Base-by-base conservation (phyloP, 345 rosid genomes). In the Carallia pectinifolia region DNA sequence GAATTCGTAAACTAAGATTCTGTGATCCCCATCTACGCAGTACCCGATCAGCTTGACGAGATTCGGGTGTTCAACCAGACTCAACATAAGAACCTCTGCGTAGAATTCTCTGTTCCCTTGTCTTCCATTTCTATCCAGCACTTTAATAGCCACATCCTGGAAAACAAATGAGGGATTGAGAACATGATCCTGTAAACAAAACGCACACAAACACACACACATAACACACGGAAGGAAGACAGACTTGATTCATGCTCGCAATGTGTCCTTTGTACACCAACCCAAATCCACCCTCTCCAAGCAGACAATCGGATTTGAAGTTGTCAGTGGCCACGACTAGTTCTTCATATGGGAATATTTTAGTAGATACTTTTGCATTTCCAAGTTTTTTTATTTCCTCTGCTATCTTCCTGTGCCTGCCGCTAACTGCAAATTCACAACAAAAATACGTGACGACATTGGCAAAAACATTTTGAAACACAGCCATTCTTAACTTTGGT, bases 221-320 rank as follows among this genome's bases (percentile, higher is more conserved):
- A 6, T 23, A 23, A 23, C n/a, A 44, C 23, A 47, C 10, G 1
- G 33, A 39, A 27, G 1, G 16, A 7, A 61, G 47, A 48, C 40
- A 33, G 7, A 73, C 67, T 55, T 60, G 62, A 63, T 78, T 74
- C 30, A 68, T 65, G 62, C 66, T 68, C 19, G 58, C 76, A 58
- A 90, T 71, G 60, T 78, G 77, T 54, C 92, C 96, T 80, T 74
- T 83, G 72, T 85, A 90, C 23, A 90, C 91, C 59, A 82, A 77
- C 61, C 96, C 91, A 6, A 83, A 88, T 62, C 96, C 96, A 53
- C 96, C 96, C 84, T 86, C 88, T 8, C 92, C 92, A 5, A 88
- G 31, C 71, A 82, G 68, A 71, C 72, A 78, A 34, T 77, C 74
- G 70, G 72, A 66, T 67, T 81, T 74, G 79, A 86, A 90, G 73